phyloP scores from a whole-genome alignment of 2,329 filamentous ascomycete species.

The Colletotrichum orchidophilum region DNA sequence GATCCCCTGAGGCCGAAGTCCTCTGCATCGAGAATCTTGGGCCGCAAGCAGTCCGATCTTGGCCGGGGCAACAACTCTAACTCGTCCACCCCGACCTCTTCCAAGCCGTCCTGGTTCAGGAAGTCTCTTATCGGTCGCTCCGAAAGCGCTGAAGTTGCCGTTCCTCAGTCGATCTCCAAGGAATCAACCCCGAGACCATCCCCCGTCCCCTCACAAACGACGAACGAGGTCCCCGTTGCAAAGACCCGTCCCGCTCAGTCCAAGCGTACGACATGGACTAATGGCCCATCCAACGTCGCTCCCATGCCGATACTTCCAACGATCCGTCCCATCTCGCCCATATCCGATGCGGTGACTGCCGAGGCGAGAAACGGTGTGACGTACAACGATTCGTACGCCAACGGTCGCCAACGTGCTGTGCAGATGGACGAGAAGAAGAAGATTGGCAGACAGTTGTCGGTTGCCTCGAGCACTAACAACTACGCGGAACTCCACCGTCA shows the following conservation, averaged over 20 bases:
- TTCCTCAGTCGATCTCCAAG: conserved; percentile 56
- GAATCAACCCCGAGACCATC: conserved; percentile 57
- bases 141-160: conserved; percentile 71
- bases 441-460: conserved; percentile 91
- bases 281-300: conserved; percentile 80
- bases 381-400: conserved; percentile 55
- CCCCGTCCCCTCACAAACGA: conserved; percentile 52
- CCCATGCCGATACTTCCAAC: conserved; percentile 97
- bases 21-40: conserved; percentile 82
- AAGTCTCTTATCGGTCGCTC: conserved; percentile 89
- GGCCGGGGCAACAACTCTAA: conserved; percentile 72
- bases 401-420: conserved; percentile 48
- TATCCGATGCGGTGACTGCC: conserved; percentile 92
- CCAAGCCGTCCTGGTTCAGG: conserved; percentile 96
- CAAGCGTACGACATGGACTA: conserved; percentile 95
- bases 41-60: conserved; percentile 89
- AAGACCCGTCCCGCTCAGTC: conserved; percentile 64
- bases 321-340: conserved; percentile 92
- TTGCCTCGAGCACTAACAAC: conserved; percentile 91
- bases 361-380: conserved; percentile 76
- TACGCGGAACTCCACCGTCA: conserved; percentile 90
- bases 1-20: conserved; percentile 94
- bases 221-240: conserved; percentile 51
- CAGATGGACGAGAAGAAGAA: conserved; percentile 77
- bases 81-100: conserved; percentile 66